Evolutionary conservation across 2,329 filamentous ascomycete species (phyloP).

Genomic region (Nannizziopsis barbatae): DNA sequence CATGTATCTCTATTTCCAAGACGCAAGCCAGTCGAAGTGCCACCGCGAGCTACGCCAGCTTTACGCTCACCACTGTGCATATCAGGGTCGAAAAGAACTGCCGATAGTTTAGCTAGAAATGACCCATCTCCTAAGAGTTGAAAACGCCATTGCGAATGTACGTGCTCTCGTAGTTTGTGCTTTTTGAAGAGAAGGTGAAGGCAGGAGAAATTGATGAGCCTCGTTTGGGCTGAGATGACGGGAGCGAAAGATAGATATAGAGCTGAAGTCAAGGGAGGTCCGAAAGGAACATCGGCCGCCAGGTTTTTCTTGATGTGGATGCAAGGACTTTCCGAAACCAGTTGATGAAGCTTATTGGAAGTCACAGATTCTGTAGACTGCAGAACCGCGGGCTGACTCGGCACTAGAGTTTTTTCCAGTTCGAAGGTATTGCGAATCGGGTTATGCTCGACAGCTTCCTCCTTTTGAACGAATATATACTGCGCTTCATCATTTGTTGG

Average conservation of each 20-base stretch:
- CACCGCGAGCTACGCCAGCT: constrained; percentile 55
- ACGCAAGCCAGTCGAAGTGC: constrained; percentile 68
- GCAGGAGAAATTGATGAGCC: constrained; percentile 64
- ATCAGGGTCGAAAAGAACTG: constrained; percentile 75
- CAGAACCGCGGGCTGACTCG: constrained; percentile 18
- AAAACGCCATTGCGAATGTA: constrained; percentile 65
- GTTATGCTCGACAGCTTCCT: background rate
- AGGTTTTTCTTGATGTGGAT: constrained; percentile 15
- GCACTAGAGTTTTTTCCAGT: constrained; percentile 1
- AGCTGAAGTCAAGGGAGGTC: constrained; percentile 41
- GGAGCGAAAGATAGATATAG: constrained; percentile 62
- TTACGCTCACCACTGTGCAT: constrained; percentile 66
- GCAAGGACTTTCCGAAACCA: constrained; percentile 22
- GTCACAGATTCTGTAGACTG: constrained; percentile 19
- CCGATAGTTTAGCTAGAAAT: constrained; percentile 67
- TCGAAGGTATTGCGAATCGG: constrained; percentile 10
- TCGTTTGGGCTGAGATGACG: constrained; percentile 61
- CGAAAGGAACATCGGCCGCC: constrained; percentile 20
- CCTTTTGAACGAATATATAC: no score
- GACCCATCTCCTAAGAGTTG: constrained; percentile 75
- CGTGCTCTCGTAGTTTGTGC: constrained; percentile 60
- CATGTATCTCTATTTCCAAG: constrained; percentile 71
- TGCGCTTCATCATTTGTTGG: background rate
- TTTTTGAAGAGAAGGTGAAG: constrained; percentile 64
- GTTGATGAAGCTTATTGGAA: constrained; percentile 22